Evolutionary conservation across 2,329 filamentous ascomycete genomes (phyloP).

Genomic region (Xylariaceae sp.): DNA sequence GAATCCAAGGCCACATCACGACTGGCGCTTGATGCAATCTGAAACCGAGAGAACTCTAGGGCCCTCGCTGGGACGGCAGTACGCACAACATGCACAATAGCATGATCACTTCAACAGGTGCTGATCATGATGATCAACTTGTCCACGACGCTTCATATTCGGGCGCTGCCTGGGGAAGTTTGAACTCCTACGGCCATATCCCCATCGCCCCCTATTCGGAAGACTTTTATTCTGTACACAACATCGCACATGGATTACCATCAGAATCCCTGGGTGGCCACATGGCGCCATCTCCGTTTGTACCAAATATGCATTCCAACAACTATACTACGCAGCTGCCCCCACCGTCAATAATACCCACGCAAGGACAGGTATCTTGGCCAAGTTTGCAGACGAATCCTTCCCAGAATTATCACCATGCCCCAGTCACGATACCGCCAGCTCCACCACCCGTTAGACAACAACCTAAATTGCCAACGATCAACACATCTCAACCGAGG

Average conservation of each 20-base stretch:
- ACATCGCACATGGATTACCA: conserved; percentile 44
- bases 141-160: conserved; percentile 40
- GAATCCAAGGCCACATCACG: conserved; percentile 20
- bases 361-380: conserved; percentile 57
- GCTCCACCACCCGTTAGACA: conserved; percentile 49
- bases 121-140: conserved; percentile 45
- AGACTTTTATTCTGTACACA: conserved; percentile 55
- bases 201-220: conserved; percentile 65
- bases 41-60: conserved; percentile 20
- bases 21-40: conserved; percentile 23
- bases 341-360: conserved; percentile 65
- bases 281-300: conserved; percentile 58
- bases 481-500: conserved; percentile 62
- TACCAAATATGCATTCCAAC: conserved; percentile 51
- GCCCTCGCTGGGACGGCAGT: conserved; percentile 18
- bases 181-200: conserved; percentile 63
- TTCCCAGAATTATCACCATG: conserved; percentile 54
- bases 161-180: conserved; percentile 52
- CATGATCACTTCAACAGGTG: conserved; percentile 42
- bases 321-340: conserved; percentile 51
- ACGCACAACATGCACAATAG: conserved; percentile 42
- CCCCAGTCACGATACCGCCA: conserved; percentile 56
- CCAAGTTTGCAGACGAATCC: conserved; percentile 79
- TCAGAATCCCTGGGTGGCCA: conserved; percentile 45
- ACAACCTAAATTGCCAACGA: conserved; percentile 46